phyloP scores from a whole-genome alignment of 805 yeast genomes.

The Jamesozyma spencerorum region DNA sequence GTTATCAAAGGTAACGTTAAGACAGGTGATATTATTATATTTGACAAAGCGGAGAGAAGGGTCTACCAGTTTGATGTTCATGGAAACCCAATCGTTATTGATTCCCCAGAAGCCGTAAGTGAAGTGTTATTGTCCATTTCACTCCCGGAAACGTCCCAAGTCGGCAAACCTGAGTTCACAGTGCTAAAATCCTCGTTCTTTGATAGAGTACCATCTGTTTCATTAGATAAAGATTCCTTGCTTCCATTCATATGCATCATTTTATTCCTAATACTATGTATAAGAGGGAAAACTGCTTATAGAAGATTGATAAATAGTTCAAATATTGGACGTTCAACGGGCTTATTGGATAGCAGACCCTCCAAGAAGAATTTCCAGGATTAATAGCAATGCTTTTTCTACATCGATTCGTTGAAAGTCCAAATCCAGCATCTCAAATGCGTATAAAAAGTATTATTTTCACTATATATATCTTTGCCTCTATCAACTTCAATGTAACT shows the following conservation, averaged over 20 bases:
- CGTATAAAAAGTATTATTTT: too few relatives aligned
- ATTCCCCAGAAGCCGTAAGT: slow-evolving; percentile 29
- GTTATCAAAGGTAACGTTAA: slow-evolving; percentile 20
- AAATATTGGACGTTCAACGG: too few relatives aligned
- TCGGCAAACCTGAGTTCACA: background rate
- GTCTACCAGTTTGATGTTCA: slow-evolving; percentile 27
- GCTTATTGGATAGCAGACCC: slow-evolving; percentile 4
- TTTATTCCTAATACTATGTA: too few relatives aligned
- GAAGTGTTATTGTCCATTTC: slow-evolving; percentile 34
- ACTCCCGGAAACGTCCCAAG: slow-evolving; percentile 22
- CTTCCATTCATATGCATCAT: too few relatives aligned
- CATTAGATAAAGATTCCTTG: too few relatives aligned
- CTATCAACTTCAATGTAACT: too few relatives aligned
- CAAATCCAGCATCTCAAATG: too few relatives aligned
- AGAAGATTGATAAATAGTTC: too few relatives aligned
- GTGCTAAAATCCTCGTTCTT: background rate
- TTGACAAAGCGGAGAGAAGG: slow-evolving; percentile 33
- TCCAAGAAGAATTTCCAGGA: slow-evolving; percentile 13
- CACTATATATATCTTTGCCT: too few relatives aligned
- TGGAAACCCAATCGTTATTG: slow-evolving; percentile 33
- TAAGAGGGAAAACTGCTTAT: too few relatives aligned
- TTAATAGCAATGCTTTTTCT: too few relatives aligned
- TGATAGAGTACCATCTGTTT: background rate
- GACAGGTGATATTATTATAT: slow-evolving; percentile 50
- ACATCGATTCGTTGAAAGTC: too few relatives aligned